Conservation (phyloP, 257 asterid genomes). For the Solanum pinnatisectum region DNA sequence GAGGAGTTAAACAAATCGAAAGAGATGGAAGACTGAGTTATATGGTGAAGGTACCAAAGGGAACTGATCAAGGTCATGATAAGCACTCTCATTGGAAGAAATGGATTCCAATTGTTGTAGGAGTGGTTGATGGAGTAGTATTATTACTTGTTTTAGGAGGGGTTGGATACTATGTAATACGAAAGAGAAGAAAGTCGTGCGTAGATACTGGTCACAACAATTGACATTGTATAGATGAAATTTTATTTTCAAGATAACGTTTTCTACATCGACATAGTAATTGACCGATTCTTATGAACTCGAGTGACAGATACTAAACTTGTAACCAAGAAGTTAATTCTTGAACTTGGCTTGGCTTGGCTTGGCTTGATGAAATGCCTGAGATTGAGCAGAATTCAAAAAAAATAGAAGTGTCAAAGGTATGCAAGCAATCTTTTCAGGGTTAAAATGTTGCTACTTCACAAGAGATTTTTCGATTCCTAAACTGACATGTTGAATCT, state of each 20-base stretch:
- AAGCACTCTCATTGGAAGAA: slow-evolving; percentile 42
- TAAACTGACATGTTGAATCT: not conserved
- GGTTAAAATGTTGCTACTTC: not conserved
- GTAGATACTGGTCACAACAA: not conserved
- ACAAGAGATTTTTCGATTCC: not conserved
- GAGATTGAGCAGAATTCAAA: not conserved
- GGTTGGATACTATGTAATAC: slow-evolving; percentile 40
- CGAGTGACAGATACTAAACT: not conserved
- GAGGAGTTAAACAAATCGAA: slow-evolving; percentile 58
- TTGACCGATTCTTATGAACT: not conserved
- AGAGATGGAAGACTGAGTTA: slow-evolving; percentile 21
- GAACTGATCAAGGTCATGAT: slow-evolving; percentile 18
- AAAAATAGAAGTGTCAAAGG: not conserved
- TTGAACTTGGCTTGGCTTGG: not conserved
- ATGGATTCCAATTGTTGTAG: slow-evolving; percentile 57
- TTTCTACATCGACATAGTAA: not conserved
- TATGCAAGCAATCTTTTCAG: not conserved
- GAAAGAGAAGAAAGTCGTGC: slow-evolving; percentile 31
- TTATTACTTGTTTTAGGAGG: slow-evolving; percentile 53
- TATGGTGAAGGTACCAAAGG: slow-evolving; percentile 57
- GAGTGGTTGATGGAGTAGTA: slow-evolving; percentile 59
- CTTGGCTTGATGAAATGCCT: not conserved
- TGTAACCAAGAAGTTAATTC: not conserved
- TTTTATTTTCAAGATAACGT: not conserved
- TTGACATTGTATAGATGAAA: not conserved